Evolutionary conservation across 306 rosid genomes (phyloP).

Genomic region (Carpinus viminea): DNA sequence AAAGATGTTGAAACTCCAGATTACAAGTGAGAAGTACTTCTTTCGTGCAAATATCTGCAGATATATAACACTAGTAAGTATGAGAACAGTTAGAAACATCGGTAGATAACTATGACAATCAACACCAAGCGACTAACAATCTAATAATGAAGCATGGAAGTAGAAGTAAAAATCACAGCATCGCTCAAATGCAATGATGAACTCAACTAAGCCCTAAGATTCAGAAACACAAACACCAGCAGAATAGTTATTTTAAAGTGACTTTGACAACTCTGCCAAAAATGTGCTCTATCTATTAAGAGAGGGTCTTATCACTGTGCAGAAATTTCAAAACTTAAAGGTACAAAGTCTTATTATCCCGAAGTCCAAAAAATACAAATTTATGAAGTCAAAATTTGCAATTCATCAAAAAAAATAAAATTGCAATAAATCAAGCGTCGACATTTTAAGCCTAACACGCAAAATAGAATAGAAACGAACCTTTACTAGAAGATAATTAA

Average conservation of each 20-base stretch:
- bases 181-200: background rate
- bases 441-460: background rate
- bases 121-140: background rate
- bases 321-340: too few species aligned
- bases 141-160: background rate
- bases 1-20: slow-evolving; percentile 86
- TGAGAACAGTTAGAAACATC: slow-evolving; percentile 16
- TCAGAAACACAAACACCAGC: background rate
- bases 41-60: slow-evolving; percentile 71
- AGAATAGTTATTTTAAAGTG: background rate
- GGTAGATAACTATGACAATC: slow-evolving; percentile 5
- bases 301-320: too few species aligned
- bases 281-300: background rate
- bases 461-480: slow-evolving; percentile 39
- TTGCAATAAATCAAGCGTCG: background rate
- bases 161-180: background rate
- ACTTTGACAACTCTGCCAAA: background rate
- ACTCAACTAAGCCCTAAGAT: background rate
- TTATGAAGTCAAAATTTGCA: background rate
- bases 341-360: too few species aligned
- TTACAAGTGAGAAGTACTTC: slow-evolving; percentile 55
- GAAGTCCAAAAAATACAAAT: too few species aligned
- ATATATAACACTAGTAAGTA: slow-evolving; percentile 25
- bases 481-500: slow-evolving; percentile 82
- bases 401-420: background rate